Evolutionary conservation across 495 filamentous ascomycete genomes (phyloP), one percentile per base, ranked within the genome.

Genomic region (Chaetomium fimeti): DNA sequence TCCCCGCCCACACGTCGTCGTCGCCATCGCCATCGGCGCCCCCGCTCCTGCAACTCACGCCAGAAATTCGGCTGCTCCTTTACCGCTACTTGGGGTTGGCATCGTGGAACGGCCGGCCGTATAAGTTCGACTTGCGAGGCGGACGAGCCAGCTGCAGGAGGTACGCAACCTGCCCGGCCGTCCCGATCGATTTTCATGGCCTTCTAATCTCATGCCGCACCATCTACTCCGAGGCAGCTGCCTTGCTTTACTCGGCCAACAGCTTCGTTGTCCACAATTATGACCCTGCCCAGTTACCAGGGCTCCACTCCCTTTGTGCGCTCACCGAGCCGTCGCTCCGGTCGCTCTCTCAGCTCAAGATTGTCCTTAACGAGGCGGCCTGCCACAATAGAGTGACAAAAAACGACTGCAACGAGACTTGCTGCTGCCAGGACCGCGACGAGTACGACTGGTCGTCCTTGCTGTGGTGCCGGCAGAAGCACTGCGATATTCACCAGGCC

Each of bases 31-130:
- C 40, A n/a, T 47, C 56, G 56, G 1, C 20, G 13, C 36, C 38
- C 25, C 56, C 25, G 56, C 56, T 58, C 56, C 40, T 58, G 18
- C 42, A 24, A 40, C 56, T 58, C 40, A 58, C 56, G 40, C 56
- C 56, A 58, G 38, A 58, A 8, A 45, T 58, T 47, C 56, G 56
- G 42, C 40, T 58, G 40, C 56, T 24, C 40, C 56, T 58, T 47
- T 58, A 47, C 56, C 56, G 56, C 40, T 58, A 58, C 56, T 58
- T 58, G 56, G 56, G 56, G 40, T 58, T 58, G 42, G 56, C 56
- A 15, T 47, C 42, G 56, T 58, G 56, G 56, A 13, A 58, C 24
- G 42, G 56, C 56, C 22, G 16, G 22, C 56, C 56, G 24, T 58
- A 58, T 29, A 40, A 47, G 56, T 58, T 58, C 56, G 56, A 58